Conservation (phyloP, 108 stramenopile genomes). For the Chaetoceros tenuissimus region DNA sequence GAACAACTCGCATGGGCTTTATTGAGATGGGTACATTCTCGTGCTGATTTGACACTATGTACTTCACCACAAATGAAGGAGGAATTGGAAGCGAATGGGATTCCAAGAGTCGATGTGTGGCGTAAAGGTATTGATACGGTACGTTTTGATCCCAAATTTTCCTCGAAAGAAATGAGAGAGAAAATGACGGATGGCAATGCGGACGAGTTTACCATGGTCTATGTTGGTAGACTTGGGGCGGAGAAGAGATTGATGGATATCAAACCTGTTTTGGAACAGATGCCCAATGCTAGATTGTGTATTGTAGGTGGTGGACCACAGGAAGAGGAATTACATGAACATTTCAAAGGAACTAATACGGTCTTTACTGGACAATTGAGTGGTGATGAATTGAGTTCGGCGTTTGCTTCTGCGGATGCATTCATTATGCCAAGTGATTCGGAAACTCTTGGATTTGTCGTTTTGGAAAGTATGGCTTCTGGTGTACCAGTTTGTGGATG, state of each 20-base stretch:
- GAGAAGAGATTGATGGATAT: conserved; percentile 90
- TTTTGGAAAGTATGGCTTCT: conserved; percentile 85
- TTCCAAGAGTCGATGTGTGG: conserved; percentile 91
- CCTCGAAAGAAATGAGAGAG: conserved; percentile 48
- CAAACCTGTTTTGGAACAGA: conserved; percentile 68
- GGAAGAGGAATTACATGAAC: conserved; percentile 38
- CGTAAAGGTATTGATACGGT: conserved; percentile 91
- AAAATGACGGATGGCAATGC: conserved; percentile 75
- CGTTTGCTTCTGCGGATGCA: conserved; percentile 83
- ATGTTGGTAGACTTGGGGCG: conserved; percentile 91
- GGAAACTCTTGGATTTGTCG: conserved; percentile 88
- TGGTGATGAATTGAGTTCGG: conserved; percentile 60
- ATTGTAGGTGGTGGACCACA: conserved; percentile 77
- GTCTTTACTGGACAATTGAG: conserved; percentile 59
- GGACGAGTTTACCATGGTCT: conserved; percentile 88
- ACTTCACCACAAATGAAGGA: conserved; percentile 89
- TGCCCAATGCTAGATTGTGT: conserved; percentile 44
- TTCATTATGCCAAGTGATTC: conserved; percentile 84
- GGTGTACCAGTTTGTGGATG: conserved; percentile 83
- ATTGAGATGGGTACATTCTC: conserved; percentile 64
- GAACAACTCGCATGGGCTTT: conserved; percentile 67
- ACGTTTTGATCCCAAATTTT: conserved; percentile 83
- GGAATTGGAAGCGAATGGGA: conserved; percentile 74
- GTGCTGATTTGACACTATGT: conserved; percentile 89
- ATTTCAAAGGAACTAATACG: conserved; percentile 72